Conservation (phyloP, 768 basidiomycete species). For the Boletus vermiculosoides region DNA sequence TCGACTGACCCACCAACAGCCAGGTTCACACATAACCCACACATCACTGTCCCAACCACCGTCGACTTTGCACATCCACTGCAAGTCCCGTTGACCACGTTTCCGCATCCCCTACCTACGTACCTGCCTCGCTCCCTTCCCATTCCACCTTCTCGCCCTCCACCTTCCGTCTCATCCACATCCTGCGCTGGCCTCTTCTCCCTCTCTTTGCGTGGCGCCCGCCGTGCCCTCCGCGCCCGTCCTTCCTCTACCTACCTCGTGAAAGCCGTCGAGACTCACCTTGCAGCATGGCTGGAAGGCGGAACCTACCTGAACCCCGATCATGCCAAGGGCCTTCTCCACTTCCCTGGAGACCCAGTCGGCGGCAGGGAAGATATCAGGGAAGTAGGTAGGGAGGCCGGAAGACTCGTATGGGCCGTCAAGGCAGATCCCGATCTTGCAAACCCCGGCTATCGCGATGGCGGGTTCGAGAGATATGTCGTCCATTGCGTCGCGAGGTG, state of each 20-base stretch:
- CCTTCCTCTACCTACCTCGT: constrained; percentile 55
- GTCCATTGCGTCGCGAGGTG: constrained; percentile 83
- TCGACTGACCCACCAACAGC: constrained; percentile 41
- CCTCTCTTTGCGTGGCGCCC: constrained; percentile 71
- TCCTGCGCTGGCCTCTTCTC: constrained; percentile 77
- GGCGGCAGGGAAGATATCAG: constrained; percentile 52
- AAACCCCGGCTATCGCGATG: constrained; percentile 36
- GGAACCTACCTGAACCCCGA: constrained; percentile 58
- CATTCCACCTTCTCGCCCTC: constrained; percentile 45
- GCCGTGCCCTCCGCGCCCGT: constrained; percentile 61
- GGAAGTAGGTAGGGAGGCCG: constrained; percentile 66
- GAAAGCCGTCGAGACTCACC: constrained; percentile 61
- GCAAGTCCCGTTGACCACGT: constrained; percentile 53
- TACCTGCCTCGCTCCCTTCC: constrained; percentile 63
- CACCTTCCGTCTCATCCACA: constrained; percentile 46
- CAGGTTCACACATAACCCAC: constrained; percentile 68
- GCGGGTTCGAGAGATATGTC: constrained; percentile 75
- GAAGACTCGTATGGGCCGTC: constrained; percentile 73
- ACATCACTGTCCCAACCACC: constrained; percentile 62
- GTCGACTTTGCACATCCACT: constrained; percentile 49
- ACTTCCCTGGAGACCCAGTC: constrained; percentile 45
- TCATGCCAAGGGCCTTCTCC: constrained; percentile 24
- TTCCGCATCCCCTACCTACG: constrained; percentile 71
- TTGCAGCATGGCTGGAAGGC: constrained; percentile 63
- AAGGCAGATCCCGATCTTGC: not conserved